phyloP scores from a whole-genome alignment of 1,284 basidiomycete species.

The Boletus sp. region DNA sequence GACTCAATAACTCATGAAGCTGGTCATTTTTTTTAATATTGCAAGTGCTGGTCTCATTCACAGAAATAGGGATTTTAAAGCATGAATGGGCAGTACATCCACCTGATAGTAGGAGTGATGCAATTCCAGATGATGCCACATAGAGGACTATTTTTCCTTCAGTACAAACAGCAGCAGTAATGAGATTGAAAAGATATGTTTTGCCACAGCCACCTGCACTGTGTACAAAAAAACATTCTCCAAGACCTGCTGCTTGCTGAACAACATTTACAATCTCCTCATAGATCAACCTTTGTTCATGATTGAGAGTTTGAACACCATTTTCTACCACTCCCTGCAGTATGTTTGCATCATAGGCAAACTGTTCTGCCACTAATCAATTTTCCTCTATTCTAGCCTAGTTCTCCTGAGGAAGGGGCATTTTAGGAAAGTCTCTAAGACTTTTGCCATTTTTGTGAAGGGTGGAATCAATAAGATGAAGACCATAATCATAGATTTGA shows the following conservation, averaged over 20 bases:
- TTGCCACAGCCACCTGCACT: conserved; percentile 55
- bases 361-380: no score
- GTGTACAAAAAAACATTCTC: conserved; percentile 52
- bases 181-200: conserved; percentile 49
- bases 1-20: neutral
- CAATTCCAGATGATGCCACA: conserved; percentile 32
- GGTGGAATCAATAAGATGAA: conserved; percentile 41
- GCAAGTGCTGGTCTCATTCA: conserved; percentile 32
- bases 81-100: conserved; percentile 21
- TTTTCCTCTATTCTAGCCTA: conserved; percentile 33
- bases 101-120: conserved; percentile 20
- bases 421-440: conserved; percentile 37
- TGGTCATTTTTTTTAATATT: conserved; percentile 36
- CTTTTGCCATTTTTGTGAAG: conserved; percentile 25
- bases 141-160: conserved; percentile 43
- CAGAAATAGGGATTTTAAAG: conserved; percentile 29
- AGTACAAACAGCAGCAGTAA: conserved; percentile 40
- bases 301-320: conserved; percentile 7
- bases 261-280: no score
- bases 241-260: no score
- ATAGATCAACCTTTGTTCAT: conserved; percentile 6
- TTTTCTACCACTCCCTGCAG: no score
- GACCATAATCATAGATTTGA: conserved; percentile 45
- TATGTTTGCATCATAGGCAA: no score
- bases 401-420: no score